Evolutionary conservation across 306 rosid species (phyloP), one percentile per base, ranked within the genome.

Genomic region (Trifolium fragiferum): DNA sequence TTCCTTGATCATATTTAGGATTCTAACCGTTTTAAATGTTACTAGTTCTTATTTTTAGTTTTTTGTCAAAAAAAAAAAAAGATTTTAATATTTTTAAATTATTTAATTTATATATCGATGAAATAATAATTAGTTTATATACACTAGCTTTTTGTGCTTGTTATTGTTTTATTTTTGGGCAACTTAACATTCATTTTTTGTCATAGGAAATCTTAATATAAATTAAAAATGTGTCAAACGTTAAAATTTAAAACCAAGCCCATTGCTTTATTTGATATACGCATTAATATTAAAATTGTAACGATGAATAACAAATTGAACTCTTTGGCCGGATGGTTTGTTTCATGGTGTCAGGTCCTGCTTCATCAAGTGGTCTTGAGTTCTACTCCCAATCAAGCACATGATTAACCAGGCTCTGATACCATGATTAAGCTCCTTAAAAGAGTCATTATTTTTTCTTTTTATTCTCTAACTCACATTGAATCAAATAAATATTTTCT

Each of bases 321-420:
- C 30, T 18, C 59, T 49, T 65, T 16, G 72, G 49, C 38, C 10
- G 0, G 8, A 8, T 49, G 81, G 81, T 43, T 6, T 2, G 1
- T 2, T 11, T 72, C 77, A n/a, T 65, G 72, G 75, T 79, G 8
- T 70, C 78, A 70, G 81, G 72, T 8, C 78, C 37, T 76, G 70
- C 60, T 70, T 79, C 62, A 63, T 49, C 75, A 75, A 79, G 68
- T 57, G 75, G 6, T 70, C 86, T 62, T 67, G 86, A 10, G 81
- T 70, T 83, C 81, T 11, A 83, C 0, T 38, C 76, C 11, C 1
- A 2, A 4, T 1, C 72, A 41, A 80, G 86, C 70, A 66, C 69
- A 47, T 75, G 83, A 68, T 75, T 35, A 82, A 74, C 66, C 74
- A 63, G 74, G 81, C 81, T 79, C 78, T 79, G 76, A 83, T 83